Evolutionary conservation across 108 stramenopile genomes (phyloP), one percentile per base, ranked within the genome.

Genomic region (Fragilaria crotonensis): DNA sequence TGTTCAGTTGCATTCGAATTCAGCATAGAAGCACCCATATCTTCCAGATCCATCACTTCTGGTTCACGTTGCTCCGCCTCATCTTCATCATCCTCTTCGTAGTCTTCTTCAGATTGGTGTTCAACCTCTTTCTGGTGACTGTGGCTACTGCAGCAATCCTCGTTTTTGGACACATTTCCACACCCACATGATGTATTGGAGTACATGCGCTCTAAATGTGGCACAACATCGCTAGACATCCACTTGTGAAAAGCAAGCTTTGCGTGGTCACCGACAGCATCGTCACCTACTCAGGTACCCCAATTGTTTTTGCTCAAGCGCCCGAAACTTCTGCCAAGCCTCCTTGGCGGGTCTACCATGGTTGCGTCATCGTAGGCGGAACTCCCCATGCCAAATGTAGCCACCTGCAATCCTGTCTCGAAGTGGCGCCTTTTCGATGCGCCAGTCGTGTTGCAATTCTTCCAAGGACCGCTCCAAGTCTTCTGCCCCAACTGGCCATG

Each of bases 21-120:
- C 36, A 66, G 62, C 71, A 97, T 83, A 60, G 71, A 67, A 21
- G 60, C 48, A 0, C 95, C 94, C 71, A 97, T 74, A 54, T 97
- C 96, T 77, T 97, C 96, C 58, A 97, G 25, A 61, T 97, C 96
- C 28, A 86, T 52, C 14, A 94, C 76, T 1, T 73, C 92, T n/a
- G 71, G 75, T 57, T 79, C 79, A n/a, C n/a, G n/a, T 30, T 50
- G 55, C 22, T 54, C 52, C 7, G 68, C 52, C 21, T 83, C 72
- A 2, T 75, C 75, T 9, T 81, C 78, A 45, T 74, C 67, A 2
- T 76, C 73, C n/a, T 59, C 33, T 0, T 81, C 78, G 5, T 77
- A 60, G 5, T 82, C 80, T 45, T 83, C 67, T 18, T 80, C 76
- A 9, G 62, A 58, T 14, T 64, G 64, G 7, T 77, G 70, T 5